Conservation (phyloP, 495 filamentous ascomycete species). For the Hyaloscypha finlandica region DNA sequence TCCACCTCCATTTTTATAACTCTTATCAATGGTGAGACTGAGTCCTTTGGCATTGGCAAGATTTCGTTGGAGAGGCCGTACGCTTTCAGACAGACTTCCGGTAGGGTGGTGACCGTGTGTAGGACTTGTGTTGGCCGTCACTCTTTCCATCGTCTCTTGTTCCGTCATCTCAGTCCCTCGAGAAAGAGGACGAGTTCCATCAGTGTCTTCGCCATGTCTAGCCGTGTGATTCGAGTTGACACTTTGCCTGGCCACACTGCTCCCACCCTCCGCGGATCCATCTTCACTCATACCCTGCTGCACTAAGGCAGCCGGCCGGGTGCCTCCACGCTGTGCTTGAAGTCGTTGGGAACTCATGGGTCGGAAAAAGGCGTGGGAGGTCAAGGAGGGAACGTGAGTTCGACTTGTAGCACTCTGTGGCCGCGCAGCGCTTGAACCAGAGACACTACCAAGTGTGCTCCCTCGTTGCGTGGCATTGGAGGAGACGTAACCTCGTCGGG, state of each 20-base stretch:
- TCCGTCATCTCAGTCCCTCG: constrained; percentile 81
- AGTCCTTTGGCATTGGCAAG: constrained; percentile 51
- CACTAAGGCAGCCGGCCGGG: constrained; percentile 39
- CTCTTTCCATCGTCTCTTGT: constrained; percentile 58
- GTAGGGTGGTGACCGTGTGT: constrained; percentile 64
- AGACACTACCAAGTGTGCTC: constrained; percentile 37
- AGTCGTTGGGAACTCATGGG: constrained; percentile 96
- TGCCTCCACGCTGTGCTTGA: constrained; percentile 79
- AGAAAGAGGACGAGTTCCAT: constrained; percentile 62
- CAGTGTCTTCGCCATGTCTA: constrained; percentile 47
- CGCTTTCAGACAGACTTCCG: constrained; percentile 71
- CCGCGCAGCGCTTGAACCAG: constrained; percentile 45
- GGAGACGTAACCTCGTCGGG: constrained; percentile 39
- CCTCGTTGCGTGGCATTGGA: constrained; percentile 19
- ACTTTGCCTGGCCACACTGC: constrained; percentile 26
- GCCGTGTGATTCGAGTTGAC: constrained; percentile 30
- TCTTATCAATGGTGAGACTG: constrained; percentile 58
- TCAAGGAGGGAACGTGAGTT: constrained; percentile 87
- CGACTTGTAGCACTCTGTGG: constrained; percentile 68
- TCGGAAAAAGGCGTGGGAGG: constrained; percentile 88
- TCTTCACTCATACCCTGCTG: constrained; percentile 34
- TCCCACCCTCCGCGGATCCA: constrained; percentile 17
- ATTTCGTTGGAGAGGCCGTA: constrained; percentile 66
- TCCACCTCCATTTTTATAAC: constrained; percentile 49
- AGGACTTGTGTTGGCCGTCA: constrained; percentile 74